phyloP scores from a whole-genome alignment of 2,329 filamentous ascomycete genomes.

The Talaromyces amestolkiae region DNA sequence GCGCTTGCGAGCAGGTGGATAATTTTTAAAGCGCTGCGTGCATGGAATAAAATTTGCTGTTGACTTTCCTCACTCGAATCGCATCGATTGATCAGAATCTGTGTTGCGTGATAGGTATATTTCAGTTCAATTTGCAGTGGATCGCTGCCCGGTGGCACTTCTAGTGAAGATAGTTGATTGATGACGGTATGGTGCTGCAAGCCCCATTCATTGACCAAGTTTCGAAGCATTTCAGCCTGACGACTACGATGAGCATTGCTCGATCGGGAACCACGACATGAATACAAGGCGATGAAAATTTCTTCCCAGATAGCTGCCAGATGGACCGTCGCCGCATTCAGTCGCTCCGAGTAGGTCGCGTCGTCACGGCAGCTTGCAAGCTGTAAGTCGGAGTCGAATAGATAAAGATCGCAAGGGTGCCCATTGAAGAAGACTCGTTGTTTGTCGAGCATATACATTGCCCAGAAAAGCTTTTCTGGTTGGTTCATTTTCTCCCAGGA shows the following conservation, averaged over 20 bases:
- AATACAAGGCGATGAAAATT: slow-evolving; percentile 7
- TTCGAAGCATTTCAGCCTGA: background rate
- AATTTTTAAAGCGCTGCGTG: slow-evolving; percentile 4
- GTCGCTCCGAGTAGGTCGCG: background rate
- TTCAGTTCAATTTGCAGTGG: slow-evolving; percentile 10
- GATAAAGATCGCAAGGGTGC: slow-evolving; percentile 11
- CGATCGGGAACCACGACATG: slow-evolving; percentile 2
- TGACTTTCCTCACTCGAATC: slow-evolving; percentile 1
- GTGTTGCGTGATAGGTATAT: slow-evolving; percentile 13
- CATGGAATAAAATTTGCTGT: slow-evolving; percentile 1
- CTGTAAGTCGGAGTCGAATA: slow-evolving; percentile 13
- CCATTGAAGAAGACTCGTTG: slow-evolving; percentile 13
- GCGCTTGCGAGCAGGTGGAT: background rate
- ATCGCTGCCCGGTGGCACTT: background rate
- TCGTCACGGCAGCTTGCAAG: slow-evolving; percentile 1
- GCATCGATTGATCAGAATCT: slow-evolving; percentile 1
- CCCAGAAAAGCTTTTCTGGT: slow-evolving; percentile 8
- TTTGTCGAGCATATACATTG: slow-evolving; percentile 11
- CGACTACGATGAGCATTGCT: background rate
- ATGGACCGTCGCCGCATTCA: background rate
- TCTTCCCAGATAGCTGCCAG: slow-evolving; percentile 12
- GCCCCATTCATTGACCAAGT: slow-evolving; percentile 6
- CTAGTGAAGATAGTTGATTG: background rate
- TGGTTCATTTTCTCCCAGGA: slow-evolving; percentile 1
- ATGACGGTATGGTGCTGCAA: slow-evolving; percentile 3